A percentile compares a stretch with the other conserved stretches of the same genome.
phyloP scores from a whole-genome alignment of 768 basidiomycete genomes.

The Hortiboletus campestris region DNA sequence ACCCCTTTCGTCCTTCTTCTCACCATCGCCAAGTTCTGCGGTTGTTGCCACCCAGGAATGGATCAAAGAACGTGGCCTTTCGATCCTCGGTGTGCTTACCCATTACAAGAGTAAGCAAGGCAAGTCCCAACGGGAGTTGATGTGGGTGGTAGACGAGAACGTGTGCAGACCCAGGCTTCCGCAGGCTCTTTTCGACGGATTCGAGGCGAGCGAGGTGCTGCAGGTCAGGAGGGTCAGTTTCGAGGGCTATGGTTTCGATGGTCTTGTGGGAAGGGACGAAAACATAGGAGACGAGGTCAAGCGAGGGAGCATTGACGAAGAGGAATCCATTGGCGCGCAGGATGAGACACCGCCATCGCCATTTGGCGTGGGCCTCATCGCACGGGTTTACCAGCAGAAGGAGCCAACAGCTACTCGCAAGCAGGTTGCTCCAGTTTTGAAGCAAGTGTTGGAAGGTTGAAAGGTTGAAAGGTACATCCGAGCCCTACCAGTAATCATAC shows the following conservation, averaged over 20 bases:
- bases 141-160: conserved; percentile 58
- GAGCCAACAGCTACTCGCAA: conserved; percentile 65
- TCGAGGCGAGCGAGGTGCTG: conserved; percentile 57
- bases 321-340: conserved; percentile 22
- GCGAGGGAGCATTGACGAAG: conserved; percentile 8
- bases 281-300: conserved; percentile 15
- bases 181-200: conserved; percentile 50
- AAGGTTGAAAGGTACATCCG: conserved; percentile 6
- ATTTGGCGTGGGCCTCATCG: conserved; percentile 27
- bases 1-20: conserved; percentile 47
- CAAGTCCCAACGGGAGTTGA: conserved; percentile 65
- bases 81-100: conserved; percentile 78
- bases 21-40: conserved; percentile 20
- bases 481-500: neutral
- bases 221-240: conserved; percentile 42
- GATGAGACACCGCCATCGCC: conserved; percentile 14
- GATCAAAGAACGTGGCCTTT: conserved; percentile 64
- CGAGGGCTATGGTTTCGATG: conserved; percentile 18
- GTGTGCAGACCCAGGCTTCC: conserved; percentile 29
- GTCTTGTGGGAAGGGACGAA: neutral
- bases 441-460: conserved; percentile 58
- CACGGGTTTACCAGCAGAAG: conserved; percentile 62
- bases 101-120: conserved; percentile 53
- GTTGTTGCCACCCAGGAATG: conserved; percentile 41
- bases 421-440: conserved; percentile 63